Base-by-base conservation (phyloP, 768 basidiomycete species). In the Fibroporia radiculosa region DNA sequence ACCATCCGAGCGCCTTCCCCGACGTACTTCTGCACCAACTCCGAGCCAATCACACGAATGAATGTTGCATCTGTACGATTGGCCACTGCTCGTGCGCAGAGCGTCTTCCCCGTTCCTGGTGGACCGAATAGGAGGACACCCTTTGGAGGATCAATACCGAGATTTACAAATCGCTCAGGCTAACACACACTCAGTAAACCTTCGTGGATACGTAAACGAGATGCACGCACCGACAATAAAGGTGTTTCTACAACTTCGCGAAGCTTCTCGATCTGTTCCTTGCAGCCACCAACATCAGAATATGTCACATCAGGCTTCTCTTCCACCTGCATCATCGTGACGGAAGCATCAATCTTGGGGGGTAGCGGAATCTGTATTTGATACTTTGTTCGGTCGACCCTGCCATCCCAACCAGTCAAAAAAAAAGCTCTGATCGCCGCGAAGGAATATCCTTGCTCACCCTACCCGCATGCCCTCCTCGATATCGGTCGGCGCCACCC, bases 381-480 rank as follows among this genome's bases (percentile, higher is more conserved):
- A 63, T 99, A 99, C 66, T 98, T 88, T 56, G 86, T 88, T 40
- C 93, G 81, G 66, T 95, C 93, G 41, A 97, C 93, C 35, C 93
- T 96, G 54, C 12, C 29, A 8, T 26, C 23, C 20, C 8, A 12
- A 24, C 24, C 5, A 42, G 32, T 14, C 4, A 35, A 4, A 27
- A n/a, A 8, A 14, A 3, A 26, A 31, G 7, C 10, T 26, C 5
- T n/a, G 24, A 16, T 12, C 23, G 29, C 1, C 1, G 13, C 5
- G 24, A 26, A 31, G 4, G 23, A 16, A 26, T 23, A 26, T n/a
- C 8, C n/a, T 10, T 31, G 70, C 89, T 60, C 60, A 97, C 95
- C 95, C 96, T 31, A 99, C 96, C 43, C 96, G 84, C 96, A 99
- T 99, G n/a, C 96, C 96, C 71, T 99, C 96, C 64, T 99, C 96